A percentile compares a stretch with the other conserved stretches of the same genome.
Conservation (phyloP, 2,329 filamentous ascomycete species). For the Macroventuria anomochaeta region DNA sequence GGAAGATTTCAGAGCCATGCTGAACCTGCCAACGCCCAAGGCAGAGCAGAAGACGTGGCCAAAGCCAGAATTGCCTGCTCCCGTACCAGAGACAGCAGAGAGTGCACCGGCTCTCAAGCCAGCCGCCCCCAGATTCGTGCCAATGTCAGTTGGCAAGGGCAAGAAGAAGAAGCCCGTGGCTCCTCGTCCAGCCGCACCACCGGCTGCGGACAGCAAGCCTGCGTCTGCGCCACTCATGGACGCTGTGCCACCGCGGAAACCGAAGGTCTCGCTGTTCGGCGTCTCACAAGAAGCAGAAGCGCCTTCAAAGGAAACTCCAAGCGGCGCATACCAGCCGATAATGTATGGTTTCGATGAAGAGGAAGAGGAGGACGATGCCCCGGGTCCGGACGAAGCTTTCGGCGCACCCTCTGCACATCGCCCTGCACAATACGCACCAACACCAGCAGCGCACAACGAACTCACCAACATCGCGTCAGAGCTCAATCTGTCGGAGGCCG, state of each 20-base stretch:
- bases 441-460: conserved; percentile 54
- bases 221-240: conserved; percentile 16
- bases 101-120: conserved; percentile 66
- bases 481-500: conserved; percentile 77
- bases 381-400: conserved; percentile 14
- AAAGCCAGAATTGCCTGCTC: not conserved
- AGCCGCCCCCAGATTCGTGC: conserved; percentile 84
- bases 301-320: conserved; percentile 22
- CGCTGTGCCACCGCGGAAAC: conserved; percentile 52
- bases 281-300: conserved; percentile 55
- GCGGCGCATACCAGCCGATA: conserved; percentile 48
- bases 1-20: conserved; percentile 41
- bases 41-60: conserved; percentile 41
- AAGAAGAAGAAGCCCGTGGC: conserved; percentile 54
- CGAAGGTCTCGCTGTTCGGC: conserved; percentile 75
- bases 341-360: conserved; percentile 39
- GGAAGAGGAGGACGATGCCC: conserved; percentile 24
- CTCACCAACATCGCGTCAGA: conserved; percentile 76
- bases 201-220: conserved; percentile 4
- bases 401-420: conserved; percentile 11
- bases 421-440: conserved; percentile 14
- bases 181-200: conserved; percentile 15
- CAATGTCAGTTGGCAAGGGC: conserved; percentile 81
- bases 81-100: conserved; percentile 58
- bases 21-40: conserved; percentile 45